Conservation (phyloP, 202 grass and related monocot species). For the Schoenoplectus tabernaemontani region DNA sequence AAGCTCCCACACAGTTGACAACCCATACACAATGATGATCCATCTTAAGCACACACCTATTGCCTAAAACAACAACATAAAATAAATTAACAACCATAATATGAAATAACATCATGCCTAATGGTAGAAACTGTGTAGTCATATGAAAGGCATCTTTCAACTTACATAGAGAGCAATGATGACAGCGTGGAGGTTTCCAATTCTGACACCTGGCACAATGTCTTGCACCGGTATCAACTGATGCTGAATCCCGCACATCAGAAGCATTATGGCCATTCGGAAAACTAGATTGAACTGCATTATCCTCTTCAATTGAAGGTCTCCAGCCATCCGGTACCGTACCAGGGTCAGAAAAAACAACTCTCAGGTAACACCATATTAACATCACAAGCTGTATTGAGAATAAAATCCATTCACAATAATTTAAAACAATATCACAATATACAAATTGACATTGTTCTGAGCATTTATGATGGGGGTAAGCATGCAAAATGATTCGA, state of each 20-base stretch:
- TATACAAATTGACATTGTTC: background rate
- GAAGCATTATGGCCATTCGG: conserved; percentile 20
- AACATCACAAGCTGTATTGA: conserved; percentile 79
- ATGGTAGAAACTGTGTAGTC: background rate
- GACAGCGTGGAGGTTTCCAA: conserved; percentile 82
- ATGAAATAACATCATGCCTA: background rate
- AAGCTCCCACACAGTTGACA: conserved; percentile 81
- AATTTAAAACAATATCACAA: background rate
- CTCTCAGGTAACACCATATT: conserved; percentile 86
- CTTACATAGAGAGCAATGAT: conserved; percentile 97
- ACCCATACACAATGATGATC: conserved; percentile 98
- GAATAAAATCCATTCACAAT: conserved; percentile 37
- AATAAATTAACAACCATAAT: conserved; percentile 4
- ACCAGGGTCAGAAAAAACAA: conserved; percentile 79
- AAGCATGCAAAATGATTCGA: background rate
- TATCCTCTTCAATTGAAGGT: conserved; percentile 39
- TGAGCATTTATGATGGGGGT: background rate
- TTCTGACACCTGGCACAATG: conserved; percentile 69
- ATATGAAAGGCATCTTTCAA: conserved; percentile 13
- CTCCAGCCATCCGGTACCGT: conserved; percentile 74
- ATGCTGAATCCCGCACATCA: conserved; percentile 31
- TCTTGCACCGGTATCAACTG: conserved; percentile 29
- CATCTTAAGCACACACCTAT: conserved; percentile 95
- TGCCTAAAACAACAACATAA: conserved; percentile 38
- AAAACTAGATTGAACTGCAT: conserved; percentile 18